Base-by-base conservation (phyloP, 2,329 filamentous ascomycete genomes). In the Clarireedia monteithiana region DNA sequence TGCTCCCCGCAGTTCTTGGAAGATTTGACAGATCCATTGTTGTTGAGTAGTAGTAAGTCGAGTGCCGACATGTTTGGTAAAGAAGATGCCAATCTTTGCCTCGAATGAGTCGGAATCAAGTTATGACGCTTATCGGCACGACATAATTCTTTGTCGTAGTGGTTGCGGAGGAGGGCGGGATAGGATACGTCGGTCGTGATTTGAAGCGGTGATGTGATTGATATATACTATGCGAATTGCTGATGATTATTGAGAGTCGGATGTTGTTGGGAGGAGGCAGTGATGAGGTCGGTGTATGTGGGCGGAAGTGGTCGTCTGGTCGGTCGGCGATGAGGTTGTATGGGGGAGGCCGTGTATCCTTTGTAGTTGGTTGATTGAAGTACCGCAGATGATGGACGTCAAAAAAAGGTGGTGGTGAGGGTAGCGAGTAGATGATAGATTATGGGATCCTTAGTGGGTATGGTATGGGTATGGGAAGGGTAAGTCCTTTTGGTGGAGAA, bases 1-100 rank as follows among this genome's bases (percentile, higher is more conserved):
- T 84, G 71, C 75, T 82, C 66, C 70, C 74, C 58, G 78, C 74
- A 23, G 64, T 64, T 59, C 59, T 65, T 56, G 58, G 59, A 47
- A 56, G 44, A 26, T 52, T 54, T 55, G 55, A 56, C 58, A 58
- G 53, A 64, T 70, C 67, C 68, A 70, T 69, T 63, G 60, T 66
- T 64, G 62, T 59, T 54, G 45, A 49, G 57, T 55, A 38, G 20
- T 51, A 34, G 52, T 27, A 54, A 42, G 49, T 56, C 52, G 51
- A 56, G 50, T 44, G 46, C 53, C 38, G 60, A 60, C 60, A 63
- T 61, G 47, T 59, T 60, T 59, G 58, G 40, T 48, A 15, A 30
- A 38, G 36, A 46, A 48, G 23, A 9, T 53, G 46, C 38, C 53
- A 55, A 44, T 55, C 9, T 34, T 50, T 50, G 46, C 46, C 53